Evolutionary conservation across 805 yeast species (phyloP).

Genomic region (Metschnikowia kofuensis): DNA sequence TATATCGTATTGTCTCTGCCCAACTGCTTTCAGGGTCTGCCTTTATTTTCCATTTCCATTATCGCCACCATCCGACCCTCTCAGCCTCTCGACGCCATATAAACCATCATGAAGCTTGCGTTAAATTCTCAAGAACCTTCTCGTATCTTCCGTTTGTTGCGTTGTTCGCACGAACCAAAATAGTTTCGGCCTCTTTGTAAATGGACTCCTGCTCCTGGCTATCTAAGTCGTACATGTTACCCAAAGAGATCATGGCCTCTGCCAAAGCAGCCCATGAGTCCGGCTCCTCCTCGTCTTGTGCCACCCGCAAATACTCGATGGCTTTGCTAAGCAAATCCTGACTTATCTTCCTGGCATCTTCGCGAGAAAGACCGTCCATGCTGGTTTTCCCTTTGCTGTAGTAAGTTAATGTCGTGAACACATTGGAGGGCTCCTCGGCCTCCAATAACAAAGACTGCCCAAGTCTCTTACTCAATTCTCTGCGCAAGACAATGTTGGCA

Average conservation of each 20-base stretch:
- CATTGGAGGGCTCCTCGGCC: constrained; percentile 58
- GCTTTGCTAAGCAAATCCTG: constrained; percentile 50
- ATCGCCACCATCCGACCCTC: not conserved
- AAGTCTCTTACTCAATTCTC: constrained; percentile 45
- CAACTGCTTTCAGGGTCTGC: no score
- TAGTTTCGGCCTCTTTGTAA: constrained; percentile 67
- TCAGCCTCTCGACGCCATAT: no score
- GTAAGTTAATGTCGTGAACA: constrained; percentile 56
- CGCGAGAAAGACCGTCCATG: constrained; percentile 33
- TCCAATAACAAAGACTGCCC: constrained; percentile 65
- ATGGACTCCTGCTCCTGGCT: constrained; percentile 62
- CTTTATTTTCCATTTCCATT: not conserved
- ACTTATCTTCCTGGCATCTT: constrained; percentile 50
- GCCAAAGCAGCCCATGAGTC: constrained; percentile 81
- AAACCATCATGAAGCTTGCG: constrained; percentile 4
- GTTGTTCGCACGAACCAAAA: constrained; percentile 68
- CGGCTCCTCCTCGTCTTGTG: constrained; percentile 72
- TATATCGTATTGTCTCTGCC: no score
- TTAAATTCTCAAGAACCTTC: constrained; percentile 56
- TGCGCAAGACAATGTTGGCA: constrained; percentile 25
- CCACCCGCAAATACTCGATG: constrained; percentile 51
- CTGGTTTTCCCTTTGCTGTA: constrained; percentile 38
- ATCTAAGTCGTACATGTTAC: constrained; percentile 66
- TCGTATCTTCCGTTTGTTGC: constrained; percentile 76
- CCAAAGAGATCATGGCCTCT: constrained; percentile 79